phyloP scores from a whole-genome alignment of 2,329 filamentous ascomycete species.

The Arthrobotrys sphaeroides region DNA sequence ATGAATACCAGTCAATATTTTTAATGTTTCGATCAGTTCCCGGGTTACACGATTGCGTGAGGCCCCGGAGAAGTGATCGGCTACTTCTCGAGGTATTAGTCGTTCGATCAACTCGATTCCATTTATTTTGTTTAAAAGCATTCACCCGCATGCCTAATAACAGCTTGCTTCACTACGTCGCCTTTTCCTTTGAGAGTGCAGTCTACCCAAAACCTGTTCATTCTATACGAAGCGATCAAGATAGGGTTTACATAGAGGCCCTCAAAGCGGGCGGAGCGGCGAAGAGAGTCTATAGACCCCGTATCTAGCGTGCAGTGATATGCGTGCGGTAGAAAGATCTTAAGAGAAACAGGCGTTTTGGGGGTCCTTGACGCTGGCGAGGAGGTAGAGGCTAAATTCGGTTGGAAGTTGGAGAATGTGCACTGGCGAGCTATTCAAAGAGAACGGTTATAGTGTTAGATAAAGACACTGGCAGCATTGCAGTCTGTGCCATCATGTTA shows the following conservation, averaged over 20 bases:
- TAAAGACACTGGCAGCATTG: too few species aligned
- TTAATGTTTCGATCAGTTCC: not conserved
- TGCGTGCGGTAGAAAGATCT: slow-evolving; percentile 1
- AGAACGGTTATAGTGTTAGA: not conserved
- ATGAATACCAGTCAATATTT: not conserved
- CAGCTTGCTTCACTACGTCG: not conserved
- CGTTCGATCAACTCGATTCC: not conserved
- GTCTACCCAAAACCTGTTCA: not conserved
- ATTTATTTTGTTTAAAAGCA: not conserved
- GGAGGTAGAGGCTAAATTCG: slow-evolving; percentile 14
- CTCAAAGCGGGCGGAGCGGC: not conserved
- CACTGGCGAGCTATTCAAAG: too few species aligned
- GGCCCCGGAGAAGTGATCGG: not conserved
- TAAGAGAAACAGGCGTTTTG: not conserved
- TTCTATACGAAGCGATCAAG: not conserved
- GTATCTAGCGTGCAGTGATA: not conserved
- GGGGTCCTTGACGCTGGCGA: not conserved
- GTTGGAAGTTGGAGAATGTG: not conserved
- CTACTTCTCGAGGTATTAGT: not conserved
- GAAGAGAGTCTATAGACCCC: too few species aligned
- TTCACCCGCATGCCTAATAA: not conserved
- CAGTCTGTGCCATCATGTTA: too few species aligned
- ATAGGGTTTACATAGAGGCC: not conserved
- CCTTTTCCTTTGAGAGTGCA: not conserved
- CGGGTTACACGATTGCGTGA: not conserved